A percentile compares a stretch with the other conserved stretches of the same genome.
phyloP scores from a whole-genome alignment of 2,329 filamentous ascomycete genomes.

The Stromatinia cepivora region DNA sequence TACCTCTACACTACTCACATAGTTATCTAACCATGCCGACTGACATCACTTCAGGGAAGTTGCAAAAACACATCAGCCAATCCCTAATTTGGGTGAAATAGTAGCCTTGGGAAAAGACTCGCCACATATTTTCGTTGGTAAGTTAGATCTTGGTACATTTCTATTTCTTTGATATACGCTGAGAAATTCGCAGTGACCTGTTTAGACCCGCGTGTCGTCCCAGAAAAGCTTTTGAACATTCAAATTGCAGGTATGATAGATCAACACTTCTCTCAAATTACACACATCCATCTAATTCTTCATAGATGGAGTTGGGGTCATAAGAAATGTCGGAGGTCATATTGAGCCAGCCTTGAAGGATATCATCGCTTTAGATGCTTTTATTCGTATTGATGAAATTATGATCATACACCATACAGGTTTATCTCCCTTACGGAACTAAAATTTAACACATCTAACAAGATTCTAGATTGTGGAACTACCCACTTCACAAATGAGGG shows the following conservation, averaged over 20 bases:
- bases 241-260: constrained; percentile 17
- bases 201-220: constrained; percentile 22
- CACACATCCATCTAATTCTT: neutral
- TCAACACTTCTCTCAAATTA: neutral
- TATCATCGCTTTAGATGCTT: constrained; percentile 33
- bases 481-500: constrained; percentile 31
- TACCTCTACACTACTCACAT: neutral
- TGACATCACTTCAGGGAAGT: neutral
- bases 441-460: neutral
- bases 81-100: constrained; percentile 24
- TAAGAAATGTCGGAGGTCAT: constrained; percentile 35
- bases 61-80: constrained; percentile 22
- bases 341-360: constrained; percentile 31
- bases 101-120: neutral
- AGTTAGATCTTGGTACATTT: neutral
- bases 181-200: constrained; percentile 21
- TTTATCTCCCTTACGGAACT: constrained; percentile 11
- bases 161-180: neutral
- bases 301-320: constrained; percentile 29
- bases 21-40: too few species aligned
- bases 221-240: constrained; percentile 26
- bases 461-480: constrained; percentile 32
- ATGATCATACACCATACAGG: constrained; percentile 39
- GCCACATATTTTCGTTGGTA: constrained; percentile 20
- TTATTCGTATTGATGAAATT: constrained; percentile 32